Conservation (phyloP, 495 filamentous ascomycete species). For the Pyronema domesticum region DNA sequence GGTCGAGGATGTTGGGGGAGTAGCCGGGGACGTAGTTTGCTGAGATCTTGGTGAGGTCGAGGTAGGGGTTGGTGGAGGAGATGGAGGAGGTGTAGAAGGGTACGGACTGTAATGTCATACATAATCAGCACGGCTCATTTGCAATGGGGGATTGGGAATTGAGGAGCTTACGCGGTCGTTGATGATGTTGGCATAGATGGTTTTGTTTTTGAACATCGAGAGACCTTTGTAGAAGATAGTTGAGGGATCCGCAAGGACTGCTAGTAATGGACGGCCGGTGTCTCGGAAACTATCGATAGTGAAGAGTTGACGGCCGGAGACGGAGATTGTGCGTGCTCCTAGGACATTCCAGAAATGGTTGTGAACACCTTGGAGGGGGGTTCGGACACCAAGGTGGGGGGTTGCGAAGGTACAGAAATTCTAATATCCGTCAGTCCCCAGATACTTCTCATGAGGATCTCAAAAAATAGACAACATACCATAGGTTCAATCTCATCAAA, state of each 20-base stretch:
- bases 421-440: conserved; percentile 22
- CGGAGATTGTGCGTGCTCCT: conserved; percentile 56
- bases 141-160: not conserved
- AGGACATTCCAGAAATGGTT: conserved; percentile 61
- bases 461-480: conserved; percentile 27
- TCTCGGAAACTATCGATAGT: conserved; percentile 68
- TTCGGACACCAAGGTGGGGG: conserved; percentile 73
- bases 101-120: not conserved
- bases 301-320: conserved; percentile 75
- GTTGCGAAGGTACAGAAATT: conserved; percentile 89
- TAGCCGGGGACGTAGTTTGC: conserved; percentile 60
- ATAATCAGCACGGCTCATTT: not conserved
- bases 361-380: conserved; percentile 48
- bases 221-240: conserved; percentile 77
- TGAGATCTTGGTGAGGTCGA: conserved; percentile 41
- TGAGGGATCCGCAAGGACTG: conserved; percentile 62
- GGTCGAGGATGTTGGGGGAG: conserved; percentile 58
- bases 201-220: conserved; percentile 49
- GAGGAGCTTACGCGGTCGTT: conserved; percentile 55
- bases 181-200: conserved; percentile 64
- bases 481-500: conserved; percentile 65
- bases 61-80: conserved; percentile 55
- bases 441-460: not conserved
- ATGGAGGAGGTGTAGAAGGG: conserved; percentile 67
- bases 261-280: conserved; percentile 59